Evolutionary conservation across 306 rosid genomes (phyloP).

Genomic region (Betula pendula): DNA sequence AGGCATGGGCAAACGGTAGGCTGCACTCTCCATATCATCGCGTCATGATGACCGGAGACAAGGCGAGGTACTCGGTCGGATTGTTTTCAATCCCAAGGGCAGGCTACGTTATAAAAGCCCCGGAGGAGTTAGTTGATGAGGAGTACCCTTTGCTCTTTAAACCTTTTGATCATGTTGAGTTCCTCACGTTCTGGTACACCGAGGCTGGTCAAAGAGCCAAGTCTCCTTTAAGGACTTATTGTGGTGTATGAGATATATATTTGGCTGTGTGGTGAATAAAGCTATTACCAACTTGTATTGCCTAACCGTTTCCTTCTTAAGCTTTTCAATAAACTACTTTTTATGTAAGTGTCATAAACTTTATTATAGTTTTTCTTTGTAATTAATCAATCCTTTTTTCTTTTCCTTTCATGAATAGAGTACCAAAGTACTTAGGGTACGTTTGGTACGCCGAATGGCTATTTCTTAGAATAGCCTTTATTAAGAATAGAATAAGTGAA

Average conservation of each 20-base stretch:
- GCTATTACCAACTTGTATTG: no score
- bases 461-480: no score
- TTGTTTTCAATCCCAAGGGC: constrained; percentile 59
- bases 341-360: no score
- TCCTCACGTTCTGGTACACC: constrained; percentile 42
- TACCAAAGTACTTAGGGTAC: no score
- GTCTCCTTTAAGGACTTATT: constrained; percentile 46
- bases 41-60: constrained; percentile 70
- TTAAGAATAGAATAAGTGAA: no score
- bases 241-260: constrained; percentile 9
- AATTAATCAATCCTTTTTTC: no score
- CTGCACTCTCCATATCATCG: constrained; percentile 58
- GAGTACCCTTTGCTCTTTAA: constrained; percentile 63
- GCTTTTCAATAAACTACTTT: no score
- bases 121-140: constrained; percentile 67
- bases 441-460: no score
- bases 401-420: no score
- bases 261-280: no score
- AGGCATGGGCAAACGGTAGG: constrained; percentile 84
- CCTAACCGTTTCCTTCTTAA: no score
- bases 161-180: constrained; percentile 57
- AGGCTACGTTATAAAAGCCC: constrained; percentile 52
- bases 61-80: constrained; percentile 61
- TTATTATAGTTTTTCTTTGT: no score
- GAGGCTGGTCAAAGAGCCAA: constrained; percentile 45